A percentile compares a stretch with the other conserved stretches of the same genome.
These are phyloP conservation scores for Dothiorella sarmentorum DNA, from an alignment of 2,329 filamentous ascomycete species.

Conservation along the genomic window DNA sequence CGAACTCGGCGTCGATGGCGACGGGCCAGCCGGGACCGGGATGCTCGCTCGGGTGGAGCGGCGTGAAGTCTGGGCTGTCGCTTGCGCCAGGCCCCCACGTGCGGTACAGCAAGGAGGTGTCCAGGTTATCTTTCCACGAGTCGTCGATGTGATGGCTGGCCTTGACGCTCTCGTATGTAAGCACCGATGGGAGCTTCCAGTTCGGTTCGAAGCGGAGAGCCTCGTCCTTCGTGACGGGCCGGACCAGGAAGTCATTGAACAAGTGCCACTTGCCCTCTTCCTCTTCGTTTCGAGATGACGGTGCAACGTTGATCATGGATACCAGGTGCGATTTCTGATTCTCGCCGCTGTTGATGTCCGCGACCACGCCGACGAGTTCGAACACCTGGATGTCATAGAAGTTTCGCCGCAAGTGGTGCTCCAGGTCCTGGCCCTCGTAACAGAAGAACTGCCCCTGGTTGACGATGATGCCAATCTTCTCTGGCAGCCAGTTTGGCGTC, in stretches of 20 bases:
- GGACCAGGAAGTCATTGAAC: conserved; percentile 95
- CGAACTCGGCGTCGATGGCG: conserved; percentile 94
- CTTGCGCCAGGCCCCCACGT: conserved; percentile 54
- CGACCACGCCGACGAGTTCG: conserved; percentile 83
- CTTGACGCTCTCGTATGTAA: conserved; percentile 80
- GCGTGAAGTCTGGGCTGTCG: conserved; percentile 56
- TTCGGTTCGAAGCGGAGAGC: conserved; percentile 83
- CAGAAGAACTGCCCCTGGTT: conserved; percentile 91
- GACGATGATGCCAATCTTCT: conserved; percentile 89
- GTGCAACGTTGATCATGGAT: conserved; percentile 78
- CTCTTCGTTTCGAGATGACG: conserved; percentile 57
- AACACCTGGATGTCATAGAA: conserved; percentile 83
- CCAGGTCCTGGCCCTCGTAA: conserved; percentile 88
- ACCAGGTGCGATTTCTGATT: conserved; percentile 88
- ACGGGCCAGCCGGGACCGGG: conserved; percentile 72
- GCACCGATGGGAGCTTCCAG: conserved; percentile 89
- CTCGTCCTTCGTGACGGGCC: conserved; percentile 73
- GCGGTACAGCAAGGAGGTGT: conserved; percentile 79
- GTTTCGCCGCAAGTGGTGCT: conserved; percentile 72
- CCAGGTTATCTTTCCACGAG: conserved; percentile 79
- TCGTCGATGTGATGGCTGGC: conserved; percentile 80
- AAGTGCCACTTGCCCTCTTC: conserved; percentile 80
- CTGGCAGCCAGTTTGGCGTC: conserved; percentile 83
- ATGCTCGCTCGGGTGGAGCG: conserved; percentile 60
- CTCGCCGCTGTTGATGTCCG: conserved; percentile 82